These are phyloP conservation scores for Candida corydali DNA, from an alignment of 805 yeast genomes.

Conservation along the genomic window DNA sequence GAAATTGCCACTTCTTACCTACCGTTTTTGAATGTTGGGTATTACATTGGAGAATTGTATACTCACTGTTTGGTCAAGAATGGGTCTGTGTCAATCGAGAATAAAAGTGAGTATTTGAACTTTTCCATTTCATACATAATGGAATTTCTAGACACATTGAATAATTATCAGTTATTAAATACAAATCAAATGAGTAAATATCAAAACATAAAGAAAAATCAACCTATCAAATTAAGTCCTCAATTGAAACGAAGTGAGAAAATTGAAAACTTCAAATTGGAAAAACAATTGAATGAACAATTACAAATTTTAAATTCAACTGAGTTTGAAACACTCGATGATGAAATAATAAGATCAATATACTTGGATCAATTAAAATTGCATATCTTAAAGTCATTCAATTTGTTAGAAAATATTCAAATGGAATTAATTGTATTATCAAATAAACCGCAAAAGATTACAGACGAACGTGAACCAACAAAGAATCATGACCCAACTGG, in stretches of 20 bases:
- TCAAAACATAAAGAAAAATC: neutral
- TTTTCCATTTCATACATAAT: slow-evolving; percentile 39
- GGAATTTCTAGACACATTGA: slow-evolving; percentile 42
- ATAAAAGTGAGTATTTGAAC: slow-evolving; percentile 23
- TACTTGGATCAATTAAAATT: slow-evolving; percentile 53
- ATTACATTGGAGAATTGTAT: slow-evolving; percentile 43
- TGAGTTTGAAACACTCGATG: slow-evolving; percentile 42
- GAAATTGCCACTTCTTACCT: slow-evolving; percentile 66
- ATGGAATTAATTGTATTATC: slow-evolving; percentile 67
- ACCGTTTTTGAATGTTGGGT: slow-evolving; percentile 57
- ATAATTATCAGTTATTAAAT: slow-evolving; percentile 32
- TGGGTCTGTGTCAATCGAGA: slow-evolving; percentile 21
- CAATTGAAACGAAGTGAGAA: slow-evolving; percentile 60
- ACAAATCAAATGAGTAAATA: slow-evolving; percentile 12
- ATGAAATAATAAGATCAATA: slow-evolving; percentile 56
- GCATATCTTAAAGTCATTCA: slow-evolving; percentile 50
- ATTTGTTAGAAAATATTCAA: slow-evolving; percentile 50
- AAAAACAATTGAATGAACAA: slow-evolving; percentile 47
- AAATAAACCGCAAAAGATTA: slow-evolving; percentile 30
- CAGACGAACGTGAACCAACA: neutral
- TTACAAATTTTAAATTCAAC: slow-evolving; percentile 34
- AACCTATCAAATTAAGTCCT: slow-evolving; percentile 18
- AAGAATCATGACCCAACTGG: slow-evolving; percentile 20
- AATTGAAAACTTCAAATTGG: slow-evolving; percentile 61
- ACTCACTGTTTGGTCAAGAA: slow-evolving; percentile 10